These are phyloP conservation scores for Knufia petricola DNA, from an alignment of 2,329 filamentous ascomycete species.

Conservation along the genomic window DNA sequence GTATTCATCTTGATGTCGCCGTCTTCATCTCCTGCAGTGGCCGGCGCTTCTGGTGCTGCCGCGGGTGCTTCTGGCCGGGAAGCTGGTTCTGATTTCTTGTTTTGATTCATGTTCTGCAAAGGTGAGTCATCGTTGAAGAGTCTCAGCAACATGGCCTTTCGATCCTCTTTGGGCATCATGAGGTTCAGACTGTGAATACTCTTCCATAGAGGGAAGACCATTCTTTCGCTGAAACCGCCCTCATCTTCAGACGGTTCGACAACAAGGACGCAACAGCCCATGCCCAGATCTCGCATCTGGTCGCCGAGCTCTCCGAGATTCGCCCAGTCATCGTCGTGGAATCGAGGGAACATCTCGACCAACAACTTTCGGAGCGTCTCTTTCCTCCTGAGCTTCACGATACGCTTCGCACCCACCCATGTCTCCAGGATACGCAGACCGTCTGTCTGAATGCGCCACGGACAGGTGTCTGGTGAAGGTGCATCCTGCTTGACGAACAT, in stretches of 20 bases:
- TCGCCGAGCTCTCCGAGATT: conserved; percentile 80
- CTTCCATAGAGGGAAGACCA: conserved; percentile 90
- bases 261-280: conserved; percentile 86
- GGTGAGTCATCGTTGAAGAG: conserved; percentile 85
- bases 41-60: neutral
- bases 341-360: conserved; percentile 93
- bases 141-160: conserved; percentile 80
- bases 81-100: conserved; percentile 3
- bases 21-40: conserved; percentile 5
- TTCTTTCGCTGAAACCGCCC: conserved; percentile 59
- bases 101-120: conserved; percentile 53
- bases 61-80: conserved; percentile 1
- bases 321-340: conserved; percentile 63
- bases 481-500: conserved; percentile 99
- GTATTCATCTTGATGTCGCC: neutral
- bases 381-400: conserved; percentile 65
- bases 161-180: conserved; percentile 96
- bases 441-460: conserved; percentile 92
- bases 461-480: conserved; percentile 73
- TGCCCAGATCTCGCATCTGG: conserved; percentile 64
- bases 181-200: conserved; percentile 85
- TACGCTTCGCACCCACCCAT: conserved; percentile 70
- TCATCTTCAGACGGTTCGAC: conserved; percentile 62
- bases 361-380: conserved; percentile 73
- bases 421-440: conserved; percentile 84